Evolutionary conservation across 1,284 basidiomycete genomes (phyloP).

Genomic region (Exobasidium rhododendri): DNA sequence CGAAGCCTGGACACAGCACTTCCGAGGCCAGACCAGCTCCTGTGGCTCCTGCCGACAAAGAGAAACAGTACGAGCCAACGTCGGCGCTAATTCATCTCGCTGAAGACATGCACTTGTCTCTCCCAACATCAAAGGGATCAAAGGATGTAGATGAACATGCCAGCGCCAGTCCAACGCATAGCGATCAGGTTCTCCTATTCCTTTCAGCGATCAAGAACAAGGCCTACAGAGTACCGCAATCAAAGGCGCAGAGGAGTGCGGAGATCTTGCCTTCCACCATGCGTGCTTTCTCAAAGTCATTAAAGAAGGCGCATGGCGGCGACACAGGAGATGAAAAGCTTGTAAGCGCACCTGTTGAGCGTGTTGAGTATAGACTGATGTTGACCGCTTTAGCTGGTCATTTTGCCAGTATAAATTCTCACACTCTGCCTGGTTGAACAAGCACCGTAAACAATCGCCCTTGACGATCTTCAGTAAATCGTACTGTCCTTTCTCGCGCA

Average conservation of each 20-base stretch:
- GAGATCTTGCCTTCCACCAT: background rate
- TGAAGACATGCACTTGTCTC: background rate
- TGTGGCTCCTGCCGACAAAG: too few relatives aligned
- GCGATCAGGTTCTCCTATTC: constrained; percentile 7
- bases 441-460: constrained; percentile 15
- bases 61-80: constrained; percentile 2
- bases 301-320: background rate
- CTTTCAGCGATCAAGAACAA: constrained; percentile 1
- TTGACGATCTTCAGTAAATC: constrained; percentile 26
- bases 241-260: background rate
- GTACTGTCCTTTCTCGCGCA: constrained; percentile 26
- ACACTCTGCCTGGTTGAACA: constrained; percentile 14
- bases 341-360: too few relatives aligned
- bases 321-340: background rate
- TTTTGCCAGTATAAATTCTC: background rate
- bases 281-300: background rate
- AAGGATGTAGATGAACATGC: background rate
- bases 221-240: background rate
- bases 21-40: background rate
- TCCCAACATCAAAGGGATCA: background rate
- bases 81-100: background rate
- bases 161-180: background rate
- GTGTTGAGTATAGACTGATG: too few relatives aligned
- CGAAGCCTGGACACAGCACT: too few relatives aligned
- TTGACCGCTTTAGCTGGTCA: too few relatives aligned